phyloP scores from a whole-genome alignment of 108 stramenopile genomes.

The Cyclotella kingstonii region DNA sequence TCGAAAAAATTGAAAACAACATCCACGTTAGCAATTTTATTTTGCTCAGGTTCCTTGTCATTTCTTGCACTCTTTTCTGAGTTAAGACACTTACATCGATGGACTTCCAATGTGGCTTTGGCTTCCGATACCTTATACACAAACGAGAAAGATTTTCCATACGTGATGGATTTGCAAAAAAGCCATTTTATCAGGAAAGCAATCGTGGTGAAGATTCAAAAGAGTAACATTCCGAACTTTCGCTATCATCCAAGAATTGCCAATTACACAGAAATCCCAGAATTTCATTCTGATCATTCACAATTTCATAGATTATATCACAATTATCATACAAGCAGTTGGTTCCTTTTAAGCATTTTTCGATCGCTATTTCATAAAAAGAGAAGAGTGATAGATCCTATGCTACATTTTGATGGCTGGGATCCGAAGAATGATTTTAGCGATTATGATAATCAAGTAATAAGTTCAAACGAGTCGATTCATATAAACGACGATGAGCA shows the following conservation, averaged over 20 bases:
- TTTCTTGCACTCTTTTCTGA: not conserved
- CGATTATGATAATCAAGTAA: not conserved
- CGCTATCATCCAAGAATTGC: too few relatives aligned
- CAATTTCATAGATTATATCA: not conserved
- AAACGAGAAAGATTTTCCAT: not conserved
- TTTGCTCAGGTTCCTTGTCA: not conserved
- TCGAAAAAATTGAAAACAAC: not conserved
- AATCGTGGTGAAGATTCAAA: too few relatives aligned
- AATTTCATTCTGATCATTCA: too few relatives aligned
- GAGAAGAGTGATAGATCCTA: constrained; percentile 14
- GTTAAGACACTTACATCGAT: not conserved
- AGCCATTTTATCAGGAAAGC: too few relatives aligned
- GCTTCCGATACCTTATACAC: not conserved
- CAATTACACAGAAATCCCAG: too few relatives aligned
- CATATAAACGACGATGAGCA: constrained; percentile 3
- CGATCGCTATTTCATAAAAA: not conserved
- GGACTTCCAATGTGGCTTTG: not conserved
- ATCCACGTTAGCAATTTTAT: not conserved
- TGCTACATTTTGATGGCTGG: constrained; percentile 17
- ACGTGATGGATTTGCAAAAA: too few relatives aligned
- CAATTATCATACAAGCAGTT: not conserved
- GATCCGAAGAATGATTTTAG: not conserved
- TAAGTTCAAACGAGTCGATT: not conserved
- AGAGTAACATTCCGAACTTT: too few relatives aligned
- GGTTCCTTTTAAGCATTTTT: not conserved